These are phyloP conservation scores for Septoria linicola DNA, from an alignment of 2,329 filamentous ascomycete genomes.

Conservation along the genomic window DNA sequence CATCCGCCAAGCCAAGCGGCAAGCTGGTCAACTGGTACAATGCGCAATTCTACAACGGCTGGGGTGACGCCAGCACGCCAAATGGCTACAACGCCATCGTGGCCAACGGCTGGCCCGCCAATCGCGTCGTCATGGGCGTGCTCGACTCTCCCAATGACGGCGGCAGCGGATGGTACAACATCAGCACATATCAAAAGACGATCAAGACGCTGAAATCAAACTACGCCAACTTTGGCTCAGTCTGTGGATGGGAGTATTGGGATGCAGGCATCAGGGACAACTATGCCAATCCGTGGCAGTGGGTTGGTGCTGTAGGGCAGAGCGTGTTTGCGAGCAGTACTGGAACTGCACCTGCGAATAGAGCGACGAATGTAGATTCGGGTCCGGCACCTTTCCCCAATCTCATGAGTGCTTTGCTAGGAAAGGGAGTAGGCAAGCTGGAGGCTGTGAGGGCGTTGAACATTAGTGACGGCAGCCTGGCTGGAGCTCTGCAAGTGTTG, in stretches of 20 bases:
- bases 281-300: constrained; percentile 24
- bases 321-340: constrained; percentile 17
- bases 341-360: constrained; percentile 1
- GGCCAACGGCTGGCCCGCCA: constrained; percentile 25
- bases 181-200: constrained; percentile 23
- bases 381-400: constrained; percentile 25
- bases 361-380: constrained; percentile 2
- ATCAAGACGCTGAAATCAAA: constrained; percentile 27
- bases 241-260: constrained; percentile 36
- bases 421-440: constrained; percentile 20
- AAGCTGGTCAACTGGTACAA: constrained; percentile 36
- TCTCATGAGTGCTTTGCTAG: constrained; percentile 19
- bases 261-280: constrained; percentile 26
- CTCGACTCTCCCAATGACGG: constrained; percentile 31
- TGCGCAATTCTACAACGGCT: constrained; percentile 36
- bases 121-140: constrained; percentile 32
- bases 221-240: constrained; percentile 30
- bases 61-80: constrained; percentile 30
- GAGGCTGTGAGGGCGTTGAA: constrained; percentile 29
- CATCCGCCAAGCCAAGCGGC: constrained; percentile 28
- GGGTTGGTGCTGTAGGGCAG: constrained; percentile 24
- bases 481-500: constrained; percentile 23
- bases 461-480: constrained; percentile 25
- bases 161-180: constrained; percentile 30
- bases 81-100: constrained; percentile 32